These are phyloP conservation scores for Priceomyces haplophilus DNA, from an alignment of 805 yeast species.

Conservation along the genomic window DNA sequence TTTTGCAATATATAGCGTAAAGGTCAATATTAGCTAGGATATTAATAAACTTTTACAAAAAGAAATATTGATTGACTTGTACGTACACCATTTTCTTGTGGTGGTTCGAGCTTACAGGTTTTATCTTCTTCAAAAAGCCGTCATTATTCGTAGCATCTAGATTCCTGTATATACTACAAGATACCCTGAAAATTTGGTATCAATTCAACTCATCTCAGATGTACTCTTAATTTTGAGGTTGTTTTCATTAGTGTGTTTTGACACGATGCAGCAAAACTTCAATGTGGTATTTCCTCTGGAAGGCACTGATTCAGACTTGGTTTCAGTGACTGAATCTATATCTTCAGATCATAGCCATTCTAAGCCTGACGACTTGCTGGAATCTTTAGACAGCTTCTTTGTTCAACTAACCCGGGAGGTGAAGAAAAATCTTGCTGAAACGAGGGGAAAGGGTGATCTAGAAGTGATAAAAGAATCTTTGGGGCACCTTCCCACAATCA, in stretches of 20 bases:
- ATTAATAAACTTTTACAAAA: too few species aligned
- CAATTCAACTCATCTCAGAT: neutral
- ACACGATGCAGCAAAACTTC: neutral
- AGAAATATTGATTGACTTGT: too few species aligned
- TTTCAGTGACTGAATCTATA: neutral
- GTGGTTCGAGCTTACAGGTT: too few species aligned
- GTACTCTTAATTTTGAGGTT: neutral
- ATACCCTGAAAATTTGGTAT: neutral
- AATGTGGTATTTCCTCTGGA: neutral
- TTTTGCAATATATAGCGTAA: too few species aligned
- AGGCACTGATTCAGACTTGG: neutral
- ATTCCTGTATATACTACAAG: too few species aligned
- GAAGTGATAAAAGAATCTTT: slow-evolving; percentile 32
- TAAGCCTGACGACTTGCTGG: neutral
- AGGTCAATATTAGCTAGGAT: too few species aligned
- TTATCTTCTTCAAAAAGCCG: too few species aligned
- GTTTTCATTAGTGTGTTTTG: neutral
- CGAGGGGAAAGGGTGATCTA: slow-evolving; percentile 21
- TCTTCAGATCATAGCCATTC: neutral
- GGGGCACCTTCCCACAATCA: slow-evolving; percentile 40
- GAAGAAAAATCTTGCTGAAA: slow-evolving; percentile 5
- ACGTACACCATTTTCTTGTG: too few species aligned
- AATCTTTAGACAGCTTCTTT: slow-evolving; percentile 32
- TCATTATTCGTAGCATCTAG: too few species aligned
- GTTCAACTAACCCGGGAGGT: slow-evolving; percentile 27